Conservation (phyloP, 768 basidiomycete genomes). For the Auriscalpium microsporum region DNA sequence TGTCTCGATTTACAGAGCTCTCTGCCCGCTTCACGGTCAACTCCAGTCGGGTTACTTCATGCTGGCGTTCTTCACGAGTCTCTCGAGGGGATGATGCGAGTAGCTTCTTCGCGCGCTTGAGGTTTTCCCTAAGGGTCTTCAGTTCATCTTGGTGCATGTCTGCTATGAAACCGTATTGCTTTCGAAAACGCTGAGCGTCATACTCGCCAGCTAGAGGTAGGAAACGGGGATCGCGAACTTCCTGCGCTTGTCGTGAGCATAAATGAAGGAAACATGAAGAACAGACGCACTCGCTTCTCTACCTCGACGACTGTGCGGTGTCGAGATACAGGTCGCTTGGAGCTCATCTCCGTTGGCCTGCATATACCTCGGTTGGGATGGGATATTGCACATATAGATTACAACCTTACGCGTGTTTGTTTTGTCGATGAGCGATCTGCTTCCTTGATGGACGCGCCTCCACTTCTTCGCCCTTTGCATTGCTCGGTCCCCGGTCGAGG, state of each 20-base stretch:
- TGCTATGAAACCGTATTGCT: conserved; percentile 69
- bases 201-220: conserved; percentile 62
- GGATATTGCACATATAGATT: neutral
- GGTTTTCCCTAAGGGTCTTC: conserved; percentile 48
- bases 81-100: conserved; percentile 53
- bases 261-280: neutral
- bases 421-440: conserved; percentile 50
- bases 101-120: conserved; percentile 61
- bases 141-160: conserved; percentile 61
- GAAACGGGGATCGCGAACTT: conserved; percentile 83
- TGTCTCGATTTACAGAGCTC: conserved; percentile 67
- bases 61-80: conserved; percentile 48
- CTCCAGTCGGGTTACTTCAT: conserved; percentile 65
- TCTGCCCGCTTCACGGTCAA: conserved; percentile 67
- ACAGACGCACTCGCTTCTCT: conserved; percentile 45
- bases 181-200: conserved; percentile 52
- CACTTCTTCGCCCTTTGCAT: neutral
- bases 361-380: neutral
- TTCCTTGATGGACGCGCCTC: conserved; percentile 20
- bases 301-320: conserved; percentile 62
- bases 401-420: conserved; percentile 78
- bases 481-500: neutral
- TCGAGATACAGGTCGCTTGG: conserved; percentile 78
- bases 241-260: conserved; percentile 34
- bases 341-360: conserved; percentile 76